These are phyloP conservation scores for Lodderomyces oxycetoniae DNA, from an alignment of 1,139 yeast genomes.

Conservation along the genomic window DNA sequence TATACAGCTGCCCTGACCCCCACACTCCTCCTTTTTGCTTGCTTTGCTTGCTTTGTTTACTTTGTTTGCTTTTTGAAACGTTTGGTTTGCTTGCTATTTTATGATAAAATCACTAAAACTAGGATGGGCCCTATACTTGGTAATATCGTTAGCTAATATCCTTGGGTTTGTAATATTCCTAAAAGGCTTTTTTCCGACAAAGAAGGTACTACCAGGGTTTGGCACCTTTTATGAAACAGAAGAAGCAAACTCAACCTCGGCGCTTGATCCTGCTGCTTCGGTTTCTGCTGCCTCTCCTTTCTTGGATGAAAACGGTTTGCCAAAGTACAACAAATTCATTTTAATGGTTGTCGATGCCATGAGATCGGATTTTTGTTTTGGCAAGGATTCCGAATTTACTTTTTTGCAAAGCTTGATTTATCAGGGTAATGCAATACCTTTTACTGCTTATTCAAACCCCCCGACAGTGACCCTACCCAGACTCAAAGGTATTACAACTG, in stretches of 20 bases:
- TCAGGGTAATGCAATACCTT: constrained; percentile 71
- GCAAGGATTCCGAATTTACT: constrained; percentile 50
- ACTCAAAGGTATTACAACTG: constrained; percentile 74
- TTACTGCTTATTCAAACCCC: constrained; percentile 85
- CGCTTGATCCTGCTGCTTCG: too few relatives aligned
- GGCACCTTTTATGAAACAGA: constrained; percentile 24
- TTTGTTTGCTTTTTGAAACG: too few relatives aligned
- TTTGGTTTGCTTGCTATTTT: not conserved
- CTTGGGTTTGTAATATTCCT: constrained; percentile 59
- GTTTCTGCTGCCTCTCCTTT: constrained; percentile 9
- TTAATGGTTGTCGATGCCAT: constrained; percentile 91
- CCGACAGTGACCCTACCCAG: constrained; percentile 83
- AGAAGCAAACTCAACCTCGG: constrained; percentile 14
- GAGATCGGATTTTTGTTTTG: constrained; percentile 80
- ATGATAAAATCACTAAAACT: constrained; percentile 13
- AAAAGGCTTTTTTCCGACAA: constrained; percentile 86
- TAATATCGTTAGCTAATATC: constrained; percentile 24
- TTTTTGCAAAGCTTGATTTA: constrained; percentile 65
- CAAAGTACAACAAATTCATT: constrained; percentile 64
- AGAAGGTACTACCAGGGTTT: constrained; percentile 61
- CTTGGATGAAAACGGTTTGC: constrained; percentile 17
- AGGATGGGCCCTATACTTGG: constrained; percentile 13
- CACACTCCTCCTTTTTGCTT: too few relatives aligned
- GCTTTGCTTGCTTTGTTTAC: too few relatives aligned
- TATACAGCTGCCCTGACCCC: too few relatives aligned